A percentile compares a stretch with the other conserved stretches of the same genome.
phyloP scores from a whole-genome alignment of 1,284 basidiomycete species.

The Athelia sp. region DNA sequence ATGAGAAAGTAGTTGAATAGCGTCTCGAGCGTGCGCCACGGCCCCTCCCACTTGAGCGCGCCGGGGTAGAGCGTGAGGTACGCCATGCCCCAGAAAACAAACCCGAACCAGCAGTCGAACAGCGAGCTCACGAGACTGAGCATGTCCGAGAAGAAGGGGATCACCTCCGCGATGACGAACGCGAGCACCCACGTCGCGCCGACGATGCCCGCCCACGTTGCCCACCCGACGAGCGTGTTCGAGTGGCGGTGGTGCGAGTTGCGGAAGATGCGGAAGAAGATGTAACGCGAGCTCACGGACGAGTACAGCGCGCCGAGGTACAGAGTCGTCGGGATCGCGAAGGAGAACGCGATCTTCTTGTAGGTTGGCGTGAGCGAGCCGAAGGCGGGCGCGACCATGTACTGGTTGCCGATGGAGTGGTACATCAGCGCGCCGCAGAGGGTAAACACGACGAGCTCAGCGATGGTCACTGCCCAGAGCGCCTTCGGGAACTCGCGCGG shows the following conservation, averaged over 20 bases:
- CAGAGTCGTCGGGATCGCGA: slow-evolving; percentile 48
- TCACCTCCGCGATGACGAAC: slow-evolving; percentile 53
- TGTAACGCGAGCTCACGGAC: slow-evolving; percentile 41
- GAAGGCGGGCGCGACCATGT: slow-evolving; percentile 47
- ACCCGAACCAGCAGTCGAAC: slow-evolving; percentile 37
- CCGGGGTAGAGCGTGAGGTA: slow-evolving; percentile 37
- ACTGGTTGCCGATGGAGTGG: slow-evolving; percentile 44
- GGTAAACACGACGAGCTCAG: slow-evolving; percentile 57
- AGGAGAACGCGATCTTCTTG: slow-evolving; percentile 43
- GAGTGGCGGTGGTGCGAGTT: slow-evolving; percentile 38
- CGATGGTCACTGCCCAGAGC: slow-evolving; percentile 40
- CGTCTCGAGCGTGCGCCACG: slow-evolving; percentile 30
- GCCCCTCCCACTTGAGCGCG: slow-evolving; percentile 28
- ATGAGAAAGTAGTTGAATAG: slow-evolving; percentile 36
- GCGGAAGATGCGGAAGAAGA: slow-evolving; percentile 47
- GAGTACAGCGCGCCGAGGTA: slow-evolving; percentile 44
- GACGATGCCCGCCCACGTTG: slow-evolving; percentile 51
- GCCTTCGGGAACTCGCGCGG: slow-evolving; percentile 65
- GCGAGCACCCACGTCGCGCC: slow-evolving; percentile 51
- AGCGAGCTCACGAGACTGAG: slow-evolving; percentile 40
- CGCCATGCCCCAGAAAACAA: slow-evolving; percentile 44
- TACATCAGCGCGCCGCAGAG: slow-evolving; percentile 61
- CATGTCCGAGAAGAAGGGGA: slow-evolving; percentile 46
- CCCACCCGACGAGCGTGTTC: slow-evolving; percentile 58
- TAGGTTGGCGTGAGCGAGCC: slow-evolving; percentile 34